Evolutionary conservation across 805 yeast species (phyloP).

Genomic region (Alloascoidea hylecoeti): DNA sequence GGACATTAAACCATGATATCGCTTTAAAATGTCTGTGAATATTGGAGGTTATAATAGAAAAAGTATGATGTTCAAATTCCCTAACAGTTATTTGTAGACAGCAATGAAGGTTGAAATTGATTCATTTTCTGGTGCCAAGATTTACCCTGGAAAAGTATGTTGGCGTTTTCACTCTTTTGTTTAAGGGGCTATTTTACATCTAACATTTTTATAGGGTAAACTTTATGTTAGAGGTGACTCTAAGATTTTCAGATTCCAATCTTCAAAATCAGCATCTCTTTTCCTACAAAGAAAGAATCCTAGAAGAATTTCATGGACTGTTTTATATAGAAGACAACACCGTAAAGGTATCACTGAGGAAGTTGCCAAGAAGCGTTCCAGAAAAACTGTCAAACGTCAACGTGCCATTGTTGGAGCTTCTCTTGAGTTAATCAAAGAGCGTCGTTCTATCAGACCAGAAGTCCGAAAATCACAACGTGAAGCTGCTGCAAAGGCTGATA

Average conservation of each 20-base stretch:
- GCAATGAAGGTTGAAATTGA: conserved; percentile 98
- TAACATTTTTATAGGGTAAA: conserved; percentile 41
- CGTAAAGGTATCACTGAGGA: conserved; percentile 99
- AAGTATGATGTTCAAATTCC: too few relatives aligned
- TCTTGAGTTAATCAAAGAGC: conserved; percentile 93
- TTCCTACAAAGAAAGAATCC: conserved; percentile 99
- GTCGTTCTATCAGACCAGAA: conserved; percentile 92
- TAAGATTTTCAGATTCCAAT: conserved; percentile 98
- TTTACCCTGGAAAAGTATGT: conserved; percentile 93
- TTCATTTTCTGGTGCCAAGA: conserved; percentile 97
- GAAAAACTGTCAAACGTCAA: conserved; percentile 96
- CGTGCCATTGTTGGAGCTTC: conserved; percentile 99
- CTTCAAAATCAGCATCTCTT: conserved; percentile 93
- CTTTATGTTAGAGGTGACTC: conserved; percentile 99
- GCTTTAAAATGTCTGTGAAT: too few relatives aligned
- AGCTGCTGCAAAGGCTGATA: conserved; percentile 68
- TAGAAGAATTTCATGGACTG: conserved; percentile 99
- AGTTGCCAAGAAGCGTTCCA: conserved; percentile 90
- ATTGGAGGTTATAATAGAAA: too few relatives aligned
- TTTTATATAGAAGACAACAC: conserved; percentile 99
- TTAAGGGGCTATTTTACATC: conserved; percentile 1
- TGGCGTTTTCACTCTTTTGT: neutral
- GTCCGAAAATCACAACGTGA: conserved; percentile 97
- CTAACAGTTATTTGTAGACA: conserved; percentile 9
- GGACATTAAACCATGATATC: too few relatives aligned